Evolutionary conservation across 2,329 filamentous ascomycete species (phyloP), one percentile per base, ranked within the genome.

Genomic region (Lizonia empirigonia): DNA sequence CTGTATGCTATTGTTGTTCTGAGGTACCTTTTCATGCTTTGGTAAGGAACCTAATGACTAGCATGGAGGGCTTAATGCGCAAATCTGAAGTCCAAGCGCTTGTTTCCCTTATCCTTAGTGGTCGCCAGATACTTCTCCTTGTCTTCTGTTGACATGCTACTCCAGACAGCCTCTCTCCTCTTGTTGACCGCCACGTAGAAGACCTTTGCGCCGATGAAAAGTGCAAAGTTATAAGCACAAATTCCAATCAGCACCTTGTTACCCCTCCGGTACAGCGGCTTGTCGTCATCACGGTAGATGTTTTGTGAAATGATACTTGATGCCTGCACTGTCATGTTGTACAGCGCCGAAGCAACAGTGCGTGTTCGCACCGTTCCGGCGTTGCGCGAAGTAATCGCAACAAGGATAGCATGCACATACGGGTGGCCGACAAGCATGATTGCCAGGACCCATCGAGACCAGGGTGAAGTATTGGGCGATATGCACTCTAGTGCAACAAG

Each of bases 251-350:
- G 65, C 0, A 78, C 74, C 33, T 74, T 77, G 52, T 86, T 85
- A 0, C 84, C 84, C 0, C 75, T 73, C 2, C 74, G 71, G 51
- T 86, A 85, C 5, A 74, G 34, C 29, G 71, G 70, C 53, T 74
- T 74, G 24, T 86, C 83, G 27, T 81, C 73, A 1, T 81, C 74
- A 1, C 78, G 71, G 60, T 85, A 85, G n/a, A 85, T 80, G 24
- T 73, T 74, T 41, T 64, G 60, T 4, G 58, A 53, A n/a, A 72
- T 68, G 39, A 73, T 72, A 15, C 47, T 63, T 10, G 56, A 55
- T 2, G 67, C 62, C 37, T 74, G 71, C 0, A 73, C 69, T 13
- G 55, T 62, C 68, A 75, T 74, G 36, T 78, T 77, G 64, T 78
- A 78, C 26, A 77, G 24, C 1, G 75, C 74, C 3, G 69, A 70